Base-by-base conservation (phyloP, 2,329 filamentous ascomycete genomes). In the Aurifilum marmelostoma region DNA sequence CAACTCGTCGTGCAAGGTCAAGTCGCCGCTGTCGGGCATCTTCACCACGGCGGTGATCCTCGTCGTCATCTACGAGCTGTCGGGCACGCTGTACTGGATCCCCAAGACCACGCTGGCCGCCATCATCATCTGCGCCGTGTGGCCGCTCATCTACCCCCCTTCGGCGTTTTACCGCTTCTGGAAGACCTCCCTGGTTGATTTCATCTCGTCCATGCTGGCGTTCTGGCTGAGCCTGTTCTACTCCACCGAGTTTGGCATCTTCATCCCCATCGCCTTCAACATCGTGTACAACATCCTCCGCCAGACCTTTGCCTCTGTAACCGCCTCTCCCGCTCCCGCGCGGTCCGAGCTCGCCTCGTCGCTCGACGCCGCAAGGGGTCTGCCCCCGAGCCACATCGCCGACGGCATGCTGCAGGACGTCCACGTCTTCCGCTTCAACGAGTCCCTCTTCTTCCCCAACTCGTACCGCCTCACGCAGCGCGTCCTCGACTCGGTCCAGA, bases 61-160 rank as follows among this genome's bases (percentile, higher is more conserved):
- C 9, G 76, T 91, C 1, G 87, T 84, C 27, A 84, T 91, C 34
- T 91, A 88, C 74, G 83, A 88, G 69, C 83, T 91, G 50, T 85
- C 85, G 0, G 85, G 84, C 0, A 85, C 86, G 0, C 81, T 91
- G 0, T 90, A 88, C 77, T 91, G 88, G 87, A 88, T 91, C n/a
- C 89, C 89, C 0, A 89, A 89, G 73, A 83, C 88, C 0, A 89
- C 87, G 0, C 81, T 91, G 1, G 84, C 89, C 0, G 89, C 88
- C 2, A 89, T 91, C 70, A 90, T 91, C 80, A 89, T 91, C 72
- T 88, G 86, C 69, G 88, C 88, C 7, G 87, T 91, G 0, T 86
- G 86, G 77, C 87, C 88, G 52, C 80, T 91, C 8, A 87, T 91
- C 59, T 85, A 86, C 0, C 83, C 87, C 0, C 84, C 88, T 0